Base-by-base conservation (phyloP, 2,329 filamentous ascomycete genomes). In the Diaporthe caulivora region DNA sequence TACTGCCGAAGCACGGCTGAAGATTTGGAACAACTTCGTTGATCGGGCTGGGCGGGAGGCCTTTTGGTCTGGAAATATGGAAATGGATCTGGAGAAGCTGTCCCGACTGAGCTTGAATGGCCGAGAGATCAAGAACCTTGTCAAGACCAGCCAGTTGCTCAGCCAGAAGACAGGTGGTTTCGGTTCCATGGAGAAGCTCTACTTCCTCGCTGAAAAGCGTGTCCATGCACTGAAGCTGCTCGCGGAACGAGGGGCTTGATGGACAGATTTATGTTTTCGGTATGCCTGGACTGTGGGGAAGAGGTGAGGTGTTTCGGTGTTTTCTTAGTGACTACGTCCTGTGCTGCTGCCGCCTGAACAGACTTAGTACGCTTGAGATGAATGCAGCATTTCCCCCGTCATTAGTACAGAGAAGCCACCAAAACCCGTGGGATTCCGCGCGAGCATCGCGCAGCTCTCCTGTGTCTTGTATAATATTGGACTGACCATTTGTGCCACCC, bases 1-100 rank as follows among this genome's bases (percentile, higher is more conserved):
- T 29, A 76, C 64, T 3, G 49, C 47, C 6, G 47, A 74, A n/a
- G 78, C 79, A 0, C 79, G 82, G 2, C 77, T 78, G 21, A 76
- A 80, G 68, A 80, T 84, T 17, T 84, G 82, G 82, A 70, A 76
- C 58, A 82, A 81, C 74, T 83, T 83, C 18, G 47, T 64, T 10
- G 18, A 64, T n/a, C 40, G 58, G 21, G 58, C 58, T 2, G 58
- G 58, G 13, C 26, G 40, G 34, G 60, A 64, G 11, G 42, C 26
- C 5, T 64, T 49, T 26, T 11, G 17, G 15, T 49, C 40, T 34
- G 42, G 24, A 5, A 17, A 49, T 11, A 49, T 64, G 60, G 60
- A 49, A 34, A 18, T 10, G 18, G 60, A 31, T 26, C 18, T 64
- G 42, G 42, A 64, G 21, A 49, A 34, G n/a, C 31, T 64, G 21